Base-by-base conservation (phyloP, 1,139 yeast genomes). In the Saccharomycopsis hybrid region DNA sequence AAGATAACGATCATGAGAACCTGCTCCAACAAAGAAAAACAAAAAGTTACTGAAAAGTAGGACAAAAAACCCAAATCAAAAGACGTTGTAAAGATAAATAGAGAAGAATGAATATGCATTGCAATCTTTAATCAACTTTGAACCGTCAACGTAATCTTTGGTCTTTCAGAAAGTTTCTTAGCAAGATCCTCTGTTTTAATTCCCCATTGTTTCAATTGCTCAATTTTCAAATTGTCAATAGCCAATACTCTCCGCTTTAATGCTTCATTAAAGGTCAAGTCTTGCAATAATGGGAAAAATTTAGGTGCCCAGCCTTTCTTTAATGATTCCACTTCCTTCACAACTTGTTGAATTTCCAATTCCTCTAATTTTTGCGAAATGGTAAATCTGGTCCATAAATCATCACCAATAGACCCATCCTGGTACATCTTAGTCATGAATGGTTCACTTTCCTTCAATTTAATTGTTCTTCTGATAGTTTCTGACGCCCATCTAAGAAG, bases 191-290 rank as follows among this genome's bases (percentile, higher is more conserved):
- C 63, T 13, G 65, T 50, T 9, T 59, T 58, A 40, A 69, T 55
- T 39, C 63, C 73, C 87, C 87, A 82, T 58, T 77, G 68, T 39
- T 69, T 67, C 39, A 73, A 60, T 55, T 79, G 70, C 27, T 68
- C 69, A 49, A 71, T 68, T 46, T 72, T 70, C 60, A 88, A 75
- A 37, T 69, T 73, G 24, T 76, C 80, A 60, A 85, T 74, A n/a
- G 88, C 77, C 38, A 67, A 66, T 52, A 88, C 71, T 61, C 97
- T 80, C 70, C 94, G 78, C 67, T 94, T 78, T 51, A 92, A 72
- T 0, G 96, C 96, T 66, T 86, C 95, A 63, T 90, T 90, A 66
- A 88, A 86, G 57, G 96, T 87, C 46, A 92, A 82, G 62, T 92
- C 97, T 61, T 85, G 92, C 36, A 92, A 86, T 18, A 85, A 78